Conservation (phyloP, 179 eudicot genomes). For the Amaranthus tricolor region DNA sequence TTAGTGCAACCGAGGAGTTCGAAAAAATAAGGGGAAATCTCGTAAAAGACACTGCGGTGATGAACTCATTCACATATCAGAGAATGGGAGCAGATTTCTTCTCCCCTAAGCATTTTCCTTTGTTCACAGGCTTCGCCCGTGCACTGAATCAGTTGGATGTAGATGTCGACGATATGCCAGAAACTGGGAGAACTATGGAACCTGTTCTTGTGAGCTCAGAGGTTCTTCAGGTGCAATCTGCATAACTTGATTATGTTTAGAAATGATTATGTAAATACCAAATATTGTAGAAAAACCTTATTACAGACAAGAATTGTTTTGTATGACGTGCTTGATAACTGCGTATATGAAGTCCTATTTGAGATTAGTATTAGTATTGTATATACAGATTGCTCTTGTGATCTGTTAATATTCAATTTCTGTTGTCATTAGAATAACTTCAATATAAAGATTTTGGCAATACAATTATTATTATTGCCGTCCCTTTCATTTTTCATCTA, state of each 20-base stretch:
- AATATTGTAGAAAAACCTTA: too few relatives aligned
- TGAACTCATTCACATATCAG: conserved; percentile 65
- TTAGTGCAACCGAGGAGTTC: conserved; percentile 37
- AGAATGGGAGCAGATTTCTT: conserved; percentile 88
- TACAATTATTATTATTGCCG: too few relatives aligned
- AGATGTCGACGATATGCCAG: conserved; percentile 47
- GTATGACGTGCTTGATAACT: too few relatives aligned
- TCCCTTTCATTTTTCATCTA: too few relatives aligned
- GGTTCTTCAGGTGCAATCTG: conserved; percentile 35
- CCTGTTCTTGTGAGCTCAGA: conserved; percentile 21
- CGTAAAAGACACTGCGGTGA: conserved; percentile 29
- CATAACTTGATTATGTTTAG: not conserved
- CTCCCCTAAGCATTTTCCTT: conserved; percentile 70
- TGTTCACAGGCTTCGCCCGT: conserved; percentile 49
- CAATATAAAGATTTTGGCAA: too few relatives aligned
- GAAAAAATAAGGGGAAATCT: conserved; percentile 53
- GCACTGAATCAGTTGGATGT: conserved; percentile 35
- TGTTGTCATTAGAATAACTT: too few relatives aligned
- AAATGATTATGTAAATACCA: conserved; percentile 12
- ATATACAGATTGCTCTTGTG: too few relatives aligned
- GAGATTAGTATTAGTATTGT: too few relatives aligned
- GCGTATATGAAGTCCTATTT: too few relatives aligned
- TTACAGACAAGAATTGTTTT: too few relatives aligned
- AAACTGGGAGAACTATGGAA: conserved; percentile 22
- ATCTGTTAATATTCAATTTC: too few relatives aligned